phyloP scores from a whole-genome alignment of 768 basidiomycete species.

The Botryobasidium botryosum region DNA sequence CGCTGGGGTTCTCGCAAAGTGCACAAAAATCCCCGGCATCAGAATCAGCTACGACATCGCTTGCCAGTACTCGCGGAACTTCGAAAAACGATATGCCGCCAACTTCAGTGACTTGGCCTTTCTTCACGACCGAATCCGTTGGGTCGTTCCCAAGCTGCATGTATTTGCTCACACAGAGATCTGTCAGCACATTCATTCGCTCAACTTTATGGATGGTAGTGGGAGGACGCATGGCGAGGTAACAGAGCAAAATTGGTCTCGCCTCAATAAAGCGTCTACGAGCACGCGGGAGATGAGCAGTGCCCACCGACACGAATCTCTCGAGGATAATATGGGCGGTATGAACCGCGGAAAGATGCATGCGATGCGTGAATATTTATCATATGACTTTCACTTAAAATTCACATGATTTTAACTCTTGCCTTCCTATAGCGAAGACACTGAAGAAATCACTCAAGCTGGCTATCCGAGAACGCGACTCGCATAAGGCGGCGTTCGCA shows the following conservation, averaged over 20 bases:
- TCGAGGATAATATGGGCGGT: slow-evolving; percentile 25
- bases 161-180: slow-evolving; percentile 19
- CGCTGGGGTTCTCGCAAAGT: background rate
- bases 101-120: slow-evolving; percentile 4
- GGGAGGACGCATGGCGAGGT: slow-evolving; percentile 24
- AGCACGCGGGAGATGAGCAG: slow-evolving; percentile 26
- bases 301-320: slow-evolving; percentile 18
- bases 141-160: slow-evolving; percentile 25
- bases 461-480: no score
- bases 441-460: no score
- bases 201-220: slow-evolving; percentile 19
- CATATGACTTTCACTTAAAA: no score
- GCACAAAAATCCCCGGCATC: background rate
- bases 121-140: slow-evolving; percentile 9
- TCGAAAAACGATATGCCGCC: slow-evolving; percentile 9
- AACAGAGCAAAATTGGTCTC: slow-evolving; percentile 24
- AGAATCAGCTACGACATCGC: slow-evolving; percentile 20
- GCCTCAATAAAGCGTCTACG: slow-evolving; percentile 18
- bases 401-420: no score
- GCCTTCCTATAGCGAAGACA: no score
- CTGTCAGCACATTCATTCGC: slow-evolving; percentile 20
- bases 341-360: slow-evolving; percentile 23
- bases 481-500: no score
- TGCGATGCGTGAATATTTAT: slow-evolving; percentile 15
- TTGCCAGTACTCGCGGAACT: slow-evolving; percentile 19